These are phyloP conservation scores for Marasmius fiardii DNA, from an alignment of 1,284 basidiomycete species.

Conservation along the genomic window DNA sequence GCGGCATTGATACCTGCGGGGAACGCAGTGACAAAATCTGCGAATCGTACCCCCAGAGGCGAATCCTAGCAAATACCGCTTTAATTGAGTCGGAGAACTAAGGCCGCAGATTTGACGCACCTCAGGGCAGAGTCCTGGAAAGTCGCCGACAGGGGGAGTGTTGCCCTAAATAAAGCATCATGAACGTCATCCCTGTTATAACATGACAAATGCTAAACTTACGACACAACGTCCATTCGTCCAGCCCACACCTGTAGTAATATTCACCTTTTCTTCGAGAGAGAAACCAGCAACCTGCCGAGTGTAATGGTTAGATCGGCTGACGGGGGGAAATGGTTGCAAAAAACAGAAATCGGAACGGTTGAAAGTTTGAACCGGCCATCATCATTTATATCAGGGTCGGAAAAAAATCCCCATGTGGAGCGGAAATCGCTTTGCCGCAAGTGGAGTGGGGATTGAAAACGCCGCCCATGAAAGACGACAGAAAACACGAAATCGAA, in stretches of 20 bases:
- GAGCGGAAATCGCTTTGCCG: neutral
- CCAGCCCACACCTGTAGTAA: slow-evolving; percentile 59
- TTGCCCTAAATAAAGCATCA: slow-evolving; percentile 25
- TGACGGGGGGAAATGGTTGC: no score
- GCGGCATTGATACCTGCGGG: slow-evolving; percentile 40
- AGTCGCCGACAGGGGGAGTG: slow-evolving; percentile 10
- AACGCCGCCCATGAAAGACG: neutral
- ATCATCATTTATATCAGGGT: no score
- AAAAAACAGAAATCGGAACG: neutral
- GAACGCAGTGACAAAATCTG: slow-evolving; percentile 42
- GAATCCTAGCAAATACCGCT: slow-evolving; percentile 38
- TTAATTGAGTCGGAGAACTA: neutral
- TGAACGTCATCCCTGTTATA: slow-evolving; percentile 28
- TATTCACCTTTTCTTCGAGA: slow-evolving; percentile 49
- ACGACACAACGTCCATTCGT: slow-evolving; percentile 61
- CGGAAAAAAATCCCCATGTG: neutral
- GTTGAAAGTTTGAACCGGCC: no score
- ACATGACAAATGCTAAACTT: slow-evolving; percentile 28
- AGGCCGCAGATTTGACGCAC: slow-evolving; percentile 11
- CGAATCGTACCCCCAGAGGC: slow-evolving; percentile 31
- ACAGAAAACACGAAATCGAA: neutral
- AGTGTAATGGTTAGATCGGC: slow-evolving; percentile 6
- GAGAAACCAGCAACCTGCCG: slow-evolving; percentile 38
- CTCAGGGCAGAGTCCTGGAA: slow-evolving; percentile 47
- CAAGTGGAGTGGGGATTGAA: neutral